Base-by-base conservation (phyloP, 2,329 filamentous ascomycete species). In the Fusarium scirpi region DNA sequence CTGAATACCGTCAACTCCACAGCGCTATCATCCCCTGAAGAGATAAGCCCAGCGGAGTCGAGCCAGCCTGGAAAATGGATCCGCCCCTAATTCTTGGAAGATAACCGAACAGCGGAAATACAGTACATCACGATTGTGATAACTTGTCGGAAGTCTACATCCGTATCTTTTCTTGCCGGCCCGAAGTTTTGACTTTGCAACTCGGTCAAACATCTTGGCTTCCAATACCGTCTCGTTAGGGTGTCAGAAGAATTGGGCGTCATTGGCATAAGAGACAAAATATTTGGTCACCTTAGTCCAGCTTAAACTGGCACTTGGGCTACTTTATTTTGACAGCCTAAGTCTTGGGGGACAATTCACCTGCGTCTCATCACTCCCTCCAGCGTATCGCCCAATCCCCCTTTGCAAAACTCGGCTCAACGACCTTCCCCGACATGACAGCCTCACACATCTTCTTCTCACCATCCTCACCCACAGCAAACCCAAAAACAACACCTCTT, bases 331-430 rank as follows among this genome's bases (percentile, higher is more conserved):
- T n/a, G 16, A 38, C 34, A 38, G 9, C 16, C 5, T 34, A 18
- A 30, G 12, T 15, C 12, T 30, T 13, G 7, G 12, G 7, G 12
- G 12, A 13, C 6, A 11, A 11, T 27, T 10, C 10, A 11, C 10
- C 10, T 29, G 10, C 27, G 30, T 29, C 41, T 27, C 20, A 12
- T 72, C 48, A 70, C 38, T 88, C 86, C 64, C 87, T 81, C 87
- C 87, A 89, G 63, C 86, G 75, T 13, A 90, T 82, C 0, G 81
- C 82, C 87, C 87, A 90, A 47, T 89, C 84, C 0, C 87, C 87
- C 69, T 90, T 90, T 0, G 87, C 87, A 76, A 86, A 90, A 61
- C 85, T 87, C 6, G 86, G 83, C 74, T 90, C 88, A 1, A 89
- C 86, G 6, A 89, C 85, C 46, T 82, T 82, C 2, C 85, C 86